phyloP scores from a whole-genome alignment of 805 yeast genomes.

The Nakazawaea sp. region DNA sequence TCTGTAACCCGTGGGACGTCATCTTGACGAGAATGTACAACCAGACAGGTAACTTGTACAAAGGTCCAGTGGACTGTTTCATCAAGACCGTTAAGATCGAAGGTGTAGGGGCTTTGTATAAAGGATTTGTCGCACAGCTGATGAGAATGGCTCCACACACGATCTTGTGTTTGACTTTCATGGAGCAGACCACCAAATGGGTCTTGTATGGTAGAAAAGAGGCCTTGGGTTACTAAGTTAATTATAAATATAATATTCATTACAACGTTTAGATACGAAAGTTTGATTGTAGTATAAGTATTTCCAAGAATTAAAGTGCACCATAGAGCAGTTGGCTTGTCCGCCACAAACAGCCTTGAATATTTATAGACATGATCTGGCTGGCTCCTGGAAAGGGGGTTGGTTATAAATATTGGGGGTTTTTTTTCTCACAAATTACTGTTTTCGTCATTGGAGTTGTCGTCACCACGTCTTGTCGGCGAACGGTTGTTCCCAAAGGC shows the following conservation, averaged over 20 bases:
- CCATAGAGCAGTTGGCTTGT: not conserved
- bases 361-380: too few relatives aligned
- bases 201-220: constrained; percentile 34
- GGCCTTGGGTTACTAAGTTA: constrained; percentile 10
- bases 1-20: constrained; percentile 98
- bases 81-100: constrained; percentile 74
- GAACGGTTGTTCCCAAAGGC: too few relatives aligned
- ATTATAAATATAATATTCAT: not conserved
- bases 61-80: constrained; percentile 85
- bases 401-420: too few relatives aligned
- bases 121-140: constrained; percentile 92
- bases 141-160: constrained; percentile 95
- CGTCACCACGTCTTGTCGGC: too few relatives aligned
- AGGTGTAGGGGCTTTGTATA: constrained; percentile 84
- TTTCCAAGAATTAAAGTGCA: too few relatives aligned
- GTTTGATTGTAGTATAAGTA: not conserved
- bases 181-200: constrained; percentile 89
- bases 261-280: not conserved
- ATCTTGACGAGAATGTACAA: constrained; percentile 91
- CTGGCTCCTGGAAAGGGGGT: too few relatives aligned
- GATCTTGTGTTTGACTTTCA: constrained; percentile 78
- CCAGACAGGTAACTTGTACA: constrained; percentile 82
- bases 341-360: too few relatives aligned
- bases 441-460: too few relatives aligned
- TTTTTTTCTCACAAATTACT: too few relatives aligned